Percentiles rank a stretch among this genome's conserved stretches.
Conservation (phyloP, 345 rosid species). For the Rhizophora apiculata region DNA sequence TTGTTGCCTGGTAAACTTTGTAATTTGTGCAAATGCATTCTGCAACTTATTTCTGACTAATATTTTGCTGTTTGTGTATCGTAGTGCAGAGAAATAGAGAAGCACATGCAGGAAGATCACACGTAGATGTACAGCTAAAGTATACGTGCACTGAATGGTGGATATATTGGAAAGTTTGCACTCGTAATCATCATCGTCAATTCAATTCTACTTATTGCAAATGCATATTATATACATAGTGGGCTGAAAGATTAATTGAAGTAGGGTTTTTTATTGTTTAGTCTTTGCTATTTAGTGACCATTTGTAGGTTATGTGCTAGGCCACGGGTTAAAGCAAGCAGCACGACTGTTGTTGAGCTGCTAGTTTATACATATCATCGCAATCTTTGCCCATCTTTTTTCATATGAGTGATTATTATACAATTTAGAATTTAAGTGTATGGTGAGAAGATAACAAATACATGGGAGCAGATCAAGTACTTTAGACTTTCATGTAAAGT, state of each 20-base stretch:
- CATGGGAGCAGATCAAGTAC: too few species aligned
- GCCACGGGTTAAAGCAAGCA: conserved; percentile 25
- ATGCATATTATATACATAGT: conserved; percentile 41
- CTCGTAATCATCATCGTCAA: conserved; percentile 26
- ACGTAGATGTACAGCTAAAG: conserved; percentile 56
- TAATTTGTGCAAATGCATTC: too few species aligned
- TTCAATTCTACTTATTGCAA: conserved; percentile 51
- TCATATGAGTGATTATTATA: not conserved
- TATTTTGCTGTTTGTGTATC: conserved; percentile 8
- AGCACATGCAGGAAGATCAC: conserved; percentile 52
- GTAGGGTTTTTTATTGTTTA: conserved; percentile 34
- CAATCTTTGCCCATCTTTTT: not conserved
- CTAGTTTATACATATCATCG: not conserved
- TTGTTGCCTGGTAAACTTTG: too few species aligned
- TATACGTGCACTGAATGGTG: conserved; percentile 47
- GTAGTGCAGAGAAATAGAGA: conserved; percentile 65
- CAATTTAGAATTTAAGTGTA: not conserved
- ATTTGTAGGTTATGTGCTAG: conserved; percentile 33
- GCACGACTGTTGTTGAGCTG: conserved; percentile 10
- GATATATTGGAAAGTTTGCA: conserved; percentile 26
- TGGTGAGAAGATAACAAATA: not conserved
- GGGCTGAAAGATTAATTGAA: conserved; percentile 38
- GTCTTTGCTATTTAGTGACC: conserved; percentile 25
- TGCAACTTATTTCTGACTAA: conserved; percentile 3
- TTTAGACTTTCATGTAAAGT: too few species aligned